Evolutionary conservation across 495 filamentous ascomycete genomes (phyloP), one percentile per base, ranked within the genome.

Genomic region (Penicillium argentinense): DNA sequence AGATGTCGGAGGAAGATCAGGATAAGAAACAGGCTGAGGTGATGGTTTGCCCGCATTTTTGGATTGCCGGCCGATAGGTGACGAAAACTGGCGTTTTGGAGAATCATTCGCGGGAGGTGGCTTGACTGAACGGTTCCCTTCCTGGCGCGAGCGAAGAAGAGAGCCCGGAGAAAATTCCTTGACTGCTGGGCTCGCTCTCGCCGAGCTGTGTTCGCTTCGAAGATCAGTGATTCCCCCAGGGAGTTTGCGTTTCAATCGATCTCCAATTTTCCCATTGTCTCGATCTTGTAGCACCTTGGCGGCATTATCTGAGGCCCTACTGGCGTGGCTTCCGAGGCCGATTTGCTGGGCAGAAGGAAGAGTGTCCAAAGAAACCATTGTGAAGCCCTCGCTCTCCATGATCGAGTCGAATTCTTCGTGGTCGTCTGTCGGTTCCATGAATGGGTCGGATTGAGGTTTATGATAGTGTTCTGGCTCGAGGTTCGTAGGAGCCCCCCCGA

Each of bases 321-420:
- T 57, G 4, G 56, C 32, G 24, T 59, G 53, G 9, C 56, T 59
- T 4, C 50, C 62, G 8, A 74, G 30, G 0, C 59, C 66, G 44
- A 64, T 62, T 33, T 71, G 68, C 44, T 67, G 68, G 13, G 64
- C 66, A 4, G 75, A 79, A 21, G 74, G 68, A 25, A 81, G 57
- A 8, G 78, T 76, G 22, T 79, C 73, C 38, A 81, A 56, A 3
- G 76, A 79, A 3, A 82, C 71, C 78, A 82, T 82, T 25, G 74
- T 82, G 42, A 82, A 81, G 1, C 75, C 78, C 56, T 82, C 78
- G 40, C 78, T 80, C 51, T 82, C 78, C 53, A 82, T 74, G 25
- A 81, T 78, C 1, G 78, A 74, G 59, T 80, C 75, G 43, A 72
- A 79, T 24, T 80, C 76, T 39, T 63, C 50, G 30, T 75, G 69